These are phyloP conservation scores for Glycine tomentella DNA, from an alignment of 306 rosid species.

Conservation along the genomic window DNA sequence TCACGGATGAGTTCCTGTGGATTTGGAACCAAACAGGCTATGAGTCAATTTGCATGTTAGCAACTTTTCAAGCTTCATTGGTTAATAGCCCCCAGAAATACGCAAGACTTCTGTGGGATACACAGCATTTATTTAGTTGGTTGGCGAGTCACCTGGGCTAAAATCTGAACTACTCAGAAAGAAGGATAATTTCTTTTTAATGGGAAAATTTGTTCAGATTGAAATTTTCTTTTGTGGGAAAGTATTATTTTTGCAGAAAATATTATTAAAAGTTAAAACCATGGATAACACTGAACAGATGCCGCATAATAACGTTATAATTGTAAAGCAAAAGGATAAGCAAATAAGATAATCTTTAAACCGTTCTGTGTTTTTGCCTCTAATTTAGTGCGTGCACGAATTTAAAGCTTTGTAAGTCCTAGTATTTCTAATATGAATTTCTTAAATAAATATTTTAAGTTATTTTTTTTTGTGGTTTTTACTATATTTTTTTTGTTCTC, in stretches of 20 bases:
- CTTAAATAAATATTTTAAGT: too few species aligned
- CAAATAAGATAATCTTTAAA: slow-evolving; percentile 7
- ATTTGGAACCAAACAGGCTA: background rate
- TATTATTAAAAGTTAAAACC: background rate
- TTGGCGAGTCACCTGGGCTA: slow-evolving; percentile 29
- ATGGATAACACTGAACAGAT: slow-evolving; percentile 26
- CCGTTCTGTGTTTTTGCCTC: background rate
- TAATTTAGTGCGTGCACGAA: slow-evolving; percentile 25
- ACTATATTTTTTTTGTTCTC: too few species aligned
- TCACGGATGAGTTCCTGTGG: background rate
- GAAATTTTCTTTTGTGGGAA: slow-evolving; percentile 11
- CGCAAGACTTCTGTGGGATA: slow-evolving; percentile 10
- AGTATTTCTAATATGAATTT: too few species aligned
- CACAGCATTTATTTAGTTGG: slow-evolving; percentile 20
- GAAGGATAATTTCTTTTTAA: background rate
- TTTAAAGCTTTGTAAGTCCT: slow-evolving; percentile 7
- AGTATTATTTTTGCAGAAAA: slow-evolving; percentile 17
- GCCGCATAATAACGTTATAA: slow-evolving; percentile 7
- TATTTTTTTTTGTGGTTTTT: too few species aligned
- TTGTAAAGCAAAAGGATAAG: slow-evolving; percentile 12
- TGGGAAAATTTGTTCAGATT: background rate
- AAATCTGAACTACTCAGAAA: slow-evolving; percentile 25
- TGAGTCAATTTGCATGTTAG: slow-evolving; percentile 24
- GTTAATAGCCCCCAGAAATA: background rate
- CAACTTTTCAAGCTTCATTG: slow-evolving; percentile 17